Conservation (phyloP, 192 early-diverging fungal species). For the Phycomyces nitens region DNA sequence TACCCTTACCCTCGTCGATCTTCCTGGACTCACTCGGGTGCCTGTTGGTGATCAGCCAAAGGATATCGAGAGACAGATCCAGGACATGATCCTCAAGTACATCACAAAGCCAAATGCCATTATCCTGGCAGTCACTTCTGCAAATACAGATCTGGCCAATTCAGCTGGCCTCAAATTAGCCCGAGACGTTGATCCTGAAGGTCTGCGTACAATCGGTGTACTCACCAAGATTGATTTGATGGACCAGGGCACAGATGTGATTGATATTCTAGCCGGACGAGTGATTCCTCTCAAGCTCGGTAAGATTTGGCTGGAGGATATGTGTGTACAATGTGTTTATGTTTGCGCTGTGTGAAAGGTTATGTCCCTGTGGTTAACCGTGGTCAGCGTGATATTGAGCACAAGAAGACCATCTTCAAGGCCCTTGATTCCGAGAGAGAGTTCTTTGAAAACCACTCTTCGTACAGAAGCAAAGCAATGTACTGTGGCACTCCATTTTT, state of each 20-base stretch:
- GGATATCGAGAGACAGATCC: conserved; percentile 98
- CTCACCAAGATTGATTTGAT: conserved; percentile 99
- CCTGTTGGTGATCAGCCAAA: conserved; percentile 99
- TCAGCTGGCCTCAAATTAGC: conserved; percentile 98
- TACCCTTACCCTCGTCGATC: conserved; percentile 96
- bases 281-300: conserved; percentile 94
- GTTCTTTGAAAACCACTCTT: conserved; percentile 94
- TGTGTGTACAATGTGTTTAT: neutral
- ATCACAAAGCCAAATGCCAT: conserved; percentile 97
- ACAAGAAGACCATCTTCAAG: conserved; percentile 80
- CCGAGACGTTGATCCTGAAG: conserved; percentile 98
- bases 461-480: conserved; percentile 95
- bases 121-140: conserved; percentile 96
- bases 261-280: conserved; percentile 96
- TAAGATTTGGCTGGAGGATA: conserved; percentile 21
- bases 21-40: conserved; percentile 96
- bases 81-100: conserved; percentile 97
- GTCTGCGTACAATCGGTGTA: conserved; percentile 97
- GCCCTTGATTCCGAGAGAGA: conserved; percentile 87
- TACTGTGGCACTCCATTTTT: conserved; percentile 99
- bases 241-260: conserved; percentile 99
- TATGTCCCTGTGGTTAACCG: conserved; percentile 99
- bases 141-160: conserved; percentile 99
- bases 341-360: conserved; percentile 43
- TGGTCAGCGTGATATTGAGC: conserved; percentile 96